Conservation (phyloP, 139 green algal species). For the Picochlorum sp. region DNA sequence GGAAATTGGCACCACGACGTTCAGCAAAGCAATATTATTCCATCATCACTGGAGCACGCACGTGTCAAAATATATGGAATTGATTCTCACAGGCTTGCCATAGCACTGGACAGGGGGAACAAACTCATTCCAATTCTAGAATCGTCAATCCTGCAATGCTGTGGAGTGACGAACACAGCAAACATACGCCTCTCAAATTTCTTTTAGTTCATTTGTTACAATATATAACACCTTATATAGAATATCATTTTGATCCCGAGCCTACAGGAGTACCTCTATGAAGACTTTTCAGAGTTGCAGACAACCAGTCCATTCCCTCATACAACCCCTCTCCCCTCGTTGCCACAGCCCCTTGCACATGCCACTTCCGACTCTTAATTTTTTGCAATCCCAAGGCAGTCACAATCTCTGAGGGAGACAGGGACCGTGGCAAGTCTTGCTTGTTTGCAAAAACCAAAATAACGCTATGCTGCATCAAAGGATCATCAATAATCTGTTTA, state of each 20-base stretch:
- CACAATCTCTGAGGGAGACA: slow-evolving; percentile 75
- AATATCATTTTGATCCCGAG: neutral
- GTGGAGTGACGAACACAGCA: slow-evolving; percentile 5
- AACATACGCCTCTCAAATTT: slow-evolving; percentile 43
- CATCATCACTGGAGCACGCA: slow-evolving; percentile 16
- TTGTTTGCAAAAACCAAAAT: slow-evolving; percentile 99
- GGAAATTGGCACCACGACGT: slow-evolving; percentile 76
- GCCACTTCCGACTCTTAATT: slow-evolving; percentile 76
- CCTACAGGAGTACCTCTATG: slow-evolving; percentile 10
- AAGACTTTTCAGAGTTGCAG: slow-evolving; percentile 15
- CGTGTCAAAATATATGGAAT: slow-evolving; percentile 41
- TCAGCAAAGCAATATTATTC: slow-evolving; percentile 51
- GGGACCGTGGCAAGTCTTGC: slow-evolving; percentile 64
- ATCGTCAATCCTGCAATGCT: slow-evolving; percentile 30
- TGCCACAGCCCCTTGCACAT: slow-evolving; percentile 77
- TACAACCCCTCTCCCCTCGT: slow-evolving; percentile 87
- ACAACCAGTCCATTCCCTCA: slow-evolving; percentile 88
- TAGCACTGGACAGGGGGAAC: slow-evolving; percentile 45
- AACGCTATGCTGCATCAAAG: slow-evolving; percentile 84
- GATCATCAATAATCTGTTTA: slow-evolving; percentile 83
- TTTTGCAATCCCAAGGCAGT: slow-evolving; percentile 72
- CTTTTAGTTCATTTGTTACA: slow-evolving; percentile 25
- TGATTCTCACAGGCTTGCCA: slow-evolving; percentile 67
- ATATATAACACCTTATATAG: neutral
- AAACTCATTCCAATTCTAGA: slow-evolving; percentile 57